Evolutionary conservation across 352 stramenopile species (phyloP), one percentile per base, ranked within the genome.

Genomic region (Phytophthora rubi): DNA sequence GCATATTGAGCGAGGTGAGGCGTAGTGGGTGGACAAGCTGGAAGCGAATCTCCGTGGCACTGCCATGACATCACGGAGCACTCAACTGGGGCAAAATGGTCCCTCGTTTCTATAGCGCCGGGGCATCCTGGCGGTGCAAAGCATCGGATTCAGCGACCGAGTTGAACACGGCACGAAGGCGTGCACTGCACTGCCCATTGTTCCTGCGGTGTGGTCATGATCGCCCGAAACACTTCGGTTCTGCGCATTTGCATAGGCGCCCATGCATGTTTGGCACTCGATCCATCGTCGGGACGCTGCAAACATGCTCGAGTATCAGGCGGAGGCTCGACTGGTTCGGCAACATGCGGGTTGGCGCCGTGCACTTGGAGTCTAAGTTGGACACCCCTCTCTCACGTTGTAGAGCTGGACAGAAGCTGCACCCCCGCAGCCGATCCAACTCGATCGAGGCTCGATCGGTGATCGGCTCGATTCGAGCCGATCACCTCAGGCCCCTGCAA

Each of bases 211-310:
- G 53, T 5, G 23, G 15, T 15, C 62, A 52, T 57, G 52, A 62
- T 33, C 61, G 37, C 52, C 61, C 53, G 53, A 44, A 69, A 51
- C 62, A 63, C 42, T 62, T 69, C 61, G 32, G 42, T 63, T 64
- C 44, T 63, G 56, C 35, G 62, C 53, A 5, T 59, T 64, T 70
- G 44, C 62, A 70, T 58, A 69, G 53, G 30, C 16, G n/a, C 10
- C 32, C 6, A 12, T 55, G n/a, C 12, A 4, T 60, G 23, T 26
- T 26, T 26, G 23, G 23, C 35, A 39, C 21, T 23, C 39, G 9
- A 39, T 44, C 39, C 21, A 52, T 45, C 47, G 21, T 57, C 28
- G 47, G 53, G 32, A 59, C 13, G 54, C 33, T 59, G 33, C 18
- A 33, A 21, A 28, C 10, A n/a, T 15, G 16, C 15, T 32, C 7